Base-by-base conservation (phyloP, 129 eudicot genomes). In the Centaurea solstitialis region DNA sequence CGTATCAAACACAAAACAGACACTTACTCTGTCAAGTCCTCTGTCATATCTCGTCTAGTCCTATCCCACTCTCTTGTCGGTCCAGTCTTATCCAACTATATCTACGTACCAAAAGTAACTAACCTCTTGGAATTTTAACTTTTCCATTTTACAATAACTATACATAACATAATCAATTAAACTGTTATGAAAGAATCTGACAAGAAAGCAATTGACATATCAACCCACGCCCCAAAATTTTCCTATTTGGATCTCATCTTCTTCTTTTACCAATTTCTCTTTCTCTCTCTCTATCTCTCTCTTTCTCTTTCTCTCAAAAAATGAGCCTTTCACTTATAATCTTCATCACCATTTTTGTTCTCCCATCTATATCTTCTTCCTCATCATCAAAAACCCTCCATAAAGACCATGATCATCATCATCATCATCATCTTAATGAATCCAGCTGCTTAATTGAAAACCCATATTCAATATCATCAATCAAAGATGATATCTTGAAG, bases 401-500 rank as follows among this genome's bases (percentile, higher is more conserved):
- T 70, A 45, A 5, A 35, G 0, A 70, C 74, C 5, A 35, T 3
- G 23, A 72, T 45, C 37, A 79, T 45, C 17, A 38, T 9, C 5
- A 35, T 3, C 17, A 72, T 45, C 37, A 79, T 45, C 17, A 38
- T 9, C 24, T 64, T 33, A n/a, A 79, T 43, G 53, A 69, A 80
- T 61, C 10, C 23, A 62, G 3, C 72, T 47, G 9, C 30, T n/a
- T 11, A 11, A 45, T 2, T 45, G 75, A 81, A 7, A 53, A 74
- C 78, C 50, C 78, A 7, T 81, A 79, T 78, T 12, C 69, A 81
- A 78, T 39, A 9, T 68, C 73, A 11, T 83, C 91, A 20, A 4
- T 86, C 3, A 75, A 69, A 73, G 89, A 86, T 70, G 20, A 76
- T 13, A 78, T 88, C 18, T 65, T 85, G 6, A 40, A 43, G 30